Conservation (phyloP, 2,329 filamentous ascomycete genomes). For the Epichloe sibirici region DNA sequence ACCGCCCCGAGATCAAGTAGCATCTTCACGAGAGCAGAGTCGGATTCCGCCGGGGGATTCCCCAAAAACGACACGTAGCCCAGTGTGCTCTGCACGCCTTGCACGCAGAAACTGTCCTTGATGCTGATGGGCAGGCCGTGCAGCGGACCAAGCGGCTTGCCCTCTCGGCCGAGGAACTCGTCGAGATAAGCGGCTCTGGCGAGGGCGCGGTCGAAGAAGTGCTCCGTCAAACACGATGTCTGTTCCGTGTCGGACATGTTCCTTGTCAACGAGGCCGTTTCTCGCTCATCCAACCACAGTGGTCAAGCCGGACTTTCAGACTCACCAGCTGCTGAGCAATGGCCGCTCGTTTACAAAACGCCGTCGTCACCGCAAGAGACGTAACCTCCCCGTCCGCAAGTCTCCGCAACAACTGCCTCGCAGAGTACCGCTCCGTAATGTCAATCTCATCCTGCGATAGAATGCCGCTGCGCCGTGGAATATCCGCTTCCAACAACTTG, state of each 20-base stretch:
- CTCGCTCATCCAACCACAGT: too few relatives aligned
- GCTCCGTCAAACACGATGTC: constrained; percentile 28
- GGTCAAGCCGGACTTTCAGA: not conserved
- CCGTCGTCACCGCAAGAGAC: constrained; percentile 23
- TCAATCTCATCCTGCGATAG: constrained; percentile 28
- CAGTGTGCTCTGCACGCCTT: constrained; percentile 13
- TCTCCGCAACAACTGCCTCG: constrained; percentile 21
- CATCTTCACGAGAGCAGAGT: constrained; percentile 14
- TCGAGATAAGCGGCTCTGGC: constrained; percentile 10
- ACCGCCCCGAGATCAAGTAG: constrained; percentile 16
- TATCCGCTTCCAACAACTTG: constrained; percentile 4
- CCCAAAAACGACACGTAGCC: constrained; percentile 16
- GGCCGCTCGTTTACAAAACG: constrained; percentile 17
- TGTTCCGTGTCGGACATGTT: not conserved
- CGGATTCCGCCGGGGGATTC: constrained; percentile 10
- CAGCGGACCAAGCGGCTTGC: constrained; percentile 10
- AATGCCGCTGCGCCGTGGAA: constrained; percentile 20
- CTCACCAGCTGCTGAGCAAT: constrained; percentile 18
- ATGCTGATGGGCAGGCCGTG: constrained; percentile 16
- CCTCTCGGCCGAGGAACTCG: constrained; percentile 3
- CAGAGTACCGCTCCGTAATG: constrained; percentile 31
- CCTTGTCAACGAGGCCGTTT: too few relatives aligned
- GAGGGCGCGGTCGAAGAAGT: constrained; percentile 28
- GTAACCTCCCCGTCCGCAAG: constrained; percentile 21
- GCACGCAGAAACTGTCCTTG: constrained; percentile 14